These are phyloP conservation scores for Pterocarpus macrocarpus DNA, from an alignment of 306 rosid species.

Conservation along the genomic window DNA sequence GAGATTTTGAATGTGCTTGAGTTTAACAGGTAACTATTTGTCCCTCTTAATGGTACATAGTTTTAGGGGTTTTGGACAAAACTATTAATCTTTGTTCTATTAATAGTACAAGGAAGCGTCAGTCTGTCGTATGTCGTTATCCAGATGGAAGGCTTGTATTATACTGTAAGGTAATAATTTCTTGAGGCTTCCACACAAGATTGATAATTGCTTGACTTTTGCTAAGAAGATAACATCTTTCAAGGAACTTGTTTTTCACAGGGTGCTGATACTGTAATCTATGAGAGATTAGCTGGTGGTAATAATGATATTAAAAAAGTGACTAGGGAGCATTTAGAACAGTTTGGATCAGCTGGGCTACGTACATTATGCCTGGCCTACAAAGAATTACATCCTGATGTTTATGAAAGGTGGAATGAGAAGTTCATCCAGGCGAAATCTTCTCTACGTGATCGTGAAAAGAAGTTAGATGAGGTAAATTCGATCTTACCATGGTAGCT, in stretches of 20 bases:
- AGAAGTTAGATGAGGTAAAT: constrained; percentile 82
- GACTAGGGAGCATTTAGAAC: constrained; percentile 73
- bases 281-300: constrained; percentile 71
- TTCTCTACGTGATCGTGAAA: constrained; percentile 79
- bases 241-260: constrained; percentile 52
- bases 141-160: constrained; percentile 79
- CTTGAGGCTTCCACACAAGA: constrained; percentile 28
- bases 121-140: constrained; percentile 84
- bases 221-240: constrained; percentile 40
- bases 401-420: constrained; percentile 85
- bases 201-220: constrained; percentile 28
- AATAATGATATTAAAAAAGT: constrained; percentile 64
- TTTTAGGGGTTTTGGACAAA: constrained; percentile 8
- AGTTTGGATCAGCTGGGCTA: constrained; percentile 76
- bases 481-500: not conserved
- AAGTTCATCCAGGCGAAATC: constrained; percentile 81
- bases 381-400: constrained; percentile 67
- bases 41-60: not conserved
- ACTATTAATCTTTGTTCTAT: constrained; percentile 38
- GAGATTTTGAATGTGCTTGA: constrained; percentile 87
- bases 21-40: constrained; percentile 69
- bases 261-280: constrained; percentile 86
- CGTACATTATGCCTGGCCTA: constrained; percentile 83
- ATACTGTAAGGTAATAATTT: constrained; percentile 76
- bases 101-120: constrained; percentile 83